Percentiles rank a stretch among this genome's conserved stretches.
phyloP scores from a whole-genome alignment of 768 basidiomycete genomes.

The Hygrocybe coccinea region DNA sequence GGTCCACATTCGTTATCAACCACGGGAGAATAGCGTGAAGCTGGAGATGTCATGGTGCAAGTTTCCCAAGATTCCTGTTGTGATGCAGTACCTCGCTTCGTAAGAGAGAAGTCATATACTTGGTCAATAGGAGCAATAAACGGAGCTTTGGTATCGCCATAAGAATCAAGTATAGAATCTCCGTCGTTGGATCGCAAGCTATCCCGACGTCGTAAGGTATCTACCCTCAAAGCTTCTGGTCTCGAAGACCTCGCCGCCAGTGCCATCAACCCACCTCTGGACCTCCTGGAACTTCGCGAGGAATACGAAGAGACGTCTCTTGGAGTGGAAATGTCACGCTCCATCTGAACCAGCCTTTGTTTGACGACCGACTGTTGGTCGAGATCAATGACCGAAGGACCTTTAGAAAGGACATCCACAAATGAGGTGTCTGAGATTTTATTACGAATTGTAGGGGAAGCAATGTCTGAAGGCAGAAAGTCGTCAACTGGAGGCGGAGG shows the following conservation, averaged over 20 bases:
- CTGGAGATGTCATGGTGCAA: background rate
- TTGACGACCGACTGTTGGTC: conserved; percentile 59
- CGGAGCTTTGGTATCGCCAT: conserved; percentile 7
- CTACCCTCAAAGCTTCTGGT: too few species aligned
- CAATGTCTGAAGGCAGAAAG: too few species aligned
- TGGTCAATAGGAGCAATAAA: background rate
- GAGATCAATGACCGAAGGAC: conserved; percentile 62
- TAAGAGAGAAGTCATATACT: background rate
- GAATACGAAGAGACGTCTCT: background rate
- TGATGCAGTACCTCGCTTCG: background rate
- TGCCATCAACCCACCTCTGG: too few species aligned
- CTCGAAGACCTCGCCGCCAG: too few species aligned
- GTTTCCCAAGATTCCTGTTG: background rate
- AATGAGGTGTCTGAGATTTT: too few species aligned
- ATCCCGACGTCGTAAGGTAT: background rate
- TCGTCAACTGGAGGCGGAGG: background rate
- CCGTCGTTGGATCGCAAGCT: conserved; percentile 15
- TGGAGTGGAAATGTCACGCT: conserved; percentile 9
- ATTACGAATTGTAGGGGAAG: too few species aligned
- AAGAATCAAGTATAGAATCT: conserved; percentile 27
- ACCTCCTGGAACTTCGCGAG: too few species aligned
- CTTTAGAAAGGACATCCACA: conserved; percentile 15
- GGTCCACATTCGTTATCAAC: background rate
- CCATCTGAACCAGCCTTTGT: conserved; percentile 58
- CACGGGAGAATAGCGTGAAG: background rate